A percentile compares a stretch with the other conserved stretches of the same genome.
These are phyloP conservation scores for Effrenium voratum DNA, from an alignment of 73 alveolate species.

Conservation along the genomic window DNA sequence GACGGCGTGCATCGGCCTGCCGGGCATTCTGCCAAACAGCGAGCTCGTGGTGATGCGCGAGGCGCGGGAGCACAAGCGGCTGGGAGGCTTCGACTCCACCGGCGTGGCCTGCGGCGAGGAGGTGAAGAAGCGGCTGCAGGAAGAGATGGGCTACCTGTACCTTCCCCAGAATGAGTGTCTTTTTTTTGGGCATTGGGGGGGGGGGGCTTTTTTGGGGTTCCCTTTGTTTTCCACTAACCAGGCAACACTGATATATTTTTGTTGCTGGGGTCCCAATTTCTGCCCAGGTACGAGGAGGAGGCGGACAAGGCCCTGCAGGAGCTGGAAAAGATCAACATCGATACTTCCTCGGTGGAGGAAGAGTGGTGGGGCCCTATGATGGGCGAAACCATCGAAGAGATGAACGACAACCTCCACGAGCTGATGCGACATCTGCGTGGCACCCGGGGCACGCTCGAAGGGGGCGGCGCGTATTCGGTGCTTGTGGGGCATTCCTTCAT, in stretches of 20 bases:
- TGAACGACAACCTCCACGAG: conserved; percentile 33
- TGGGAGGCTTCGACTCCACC: conserved; percentile 85
- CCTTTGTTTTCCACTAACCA: no score
- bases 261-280: no score
- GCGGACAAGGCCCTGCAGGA: conserved; percentile 45
- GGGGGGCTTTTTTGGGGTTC: no score
- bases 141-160: conserved; percentile 36
- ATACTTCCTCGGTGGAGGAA: conserved; percentile 65
- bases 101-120: conserved; percentile 88
- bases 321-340: conserved; percentile 56
- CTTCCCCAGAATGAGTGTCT: no score
- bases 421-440: neutral
- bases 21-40: conserved; percentile 33
- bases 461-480: conserved; percentile 66
- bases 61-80: conserved; percentile 87
- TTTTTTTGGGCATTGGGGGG: no score
- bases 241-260: no score
- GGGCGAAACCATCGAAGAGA: conserved; percentile 79
- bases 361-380: conserved; percentile 88
- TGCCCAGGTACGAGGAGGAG: no score
- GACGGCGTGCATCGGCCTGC: conserved; percentile 72
- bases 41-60: conserved; percentile 42
- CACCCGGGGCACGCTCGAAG: conserved; percentile 47
- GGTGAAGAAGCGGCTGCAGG: conserved; percentile 35
- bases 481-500: conserved; percentile 77